These are phyloP conservation scores for Daldinia sp. DNA, from an alignment of 2,329 filamentous ascomycete species.

Conservation along the genomic window DNA sequence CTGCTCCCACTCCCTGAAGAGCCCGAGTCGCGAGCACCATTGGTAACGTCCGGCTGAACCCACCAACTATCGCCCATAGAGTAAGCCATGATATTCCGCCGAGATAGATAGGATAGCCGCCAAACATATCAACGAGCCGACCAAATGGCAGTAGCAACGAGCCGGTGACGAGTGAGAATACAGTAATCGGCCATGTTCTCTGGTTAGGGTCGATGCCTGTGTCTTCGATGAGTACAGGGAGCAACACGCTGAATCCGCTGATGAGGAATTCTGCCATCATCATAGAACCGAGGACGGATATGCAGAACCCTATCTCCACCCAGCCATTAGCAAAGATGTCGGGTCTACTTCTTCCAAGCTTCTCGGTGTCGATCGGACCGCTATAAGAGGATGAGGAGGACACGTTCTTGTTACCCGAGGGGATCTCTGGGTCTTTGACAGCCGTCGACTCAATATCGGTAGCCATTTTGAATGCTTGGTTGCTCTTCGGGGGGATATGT, in stretches of 20 bases:
- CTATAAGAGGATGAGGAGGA: not conserved
- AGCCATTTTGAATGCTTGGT: not conserved
- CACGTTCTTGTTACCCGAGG: not conserved
- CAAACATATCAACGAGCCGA: constrained; percentile 70
- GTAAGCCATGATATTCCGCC: constrained; percentile 71
- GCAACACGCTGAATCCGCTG: constrained; percentile 77
- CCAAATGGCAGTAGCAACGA: constrained; percentile 72
- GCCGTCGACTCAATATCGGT: not conserved
- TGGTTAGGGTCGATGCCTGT: constrained; percentile 69
- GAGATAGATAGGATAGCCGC: constrained; percentile 69
- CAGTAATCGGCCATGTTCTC: constrained; percentile 73
- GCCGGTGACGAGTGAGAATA: constrained; percentile 67
- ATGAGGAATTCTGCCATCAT: constrained; percentile 77
- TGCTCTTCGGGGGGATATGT: not conserved
- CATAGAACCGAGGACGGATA: constrained; percentile 66
- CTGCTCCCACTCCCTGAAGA: constrained; percentile 77
- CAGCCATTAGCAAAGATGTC: constrained; percentile 29
- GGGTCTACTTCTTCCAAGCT: constrained; percentile 29
- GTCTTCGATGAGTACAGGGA: constrained; percentile 71
- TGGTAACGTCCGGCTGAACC: constrained; percentile 73
- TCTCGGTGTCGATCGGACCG: constrained; percentile 21
- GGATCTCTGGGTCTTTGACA: not conserved
- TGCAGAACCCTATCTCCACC: constrained; percentile 32
- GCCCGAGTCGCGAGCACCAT: constrained; percentile 80
- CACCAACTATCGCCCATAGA: constrained; percentile 74